A percentile compares a stretch with the other conserved stretches of the same genome.
These are phyloP conservation scores for Pichia eremophila DNA, from an alignment of 805 yeast species.

Conservation along the genomic window DNA sequence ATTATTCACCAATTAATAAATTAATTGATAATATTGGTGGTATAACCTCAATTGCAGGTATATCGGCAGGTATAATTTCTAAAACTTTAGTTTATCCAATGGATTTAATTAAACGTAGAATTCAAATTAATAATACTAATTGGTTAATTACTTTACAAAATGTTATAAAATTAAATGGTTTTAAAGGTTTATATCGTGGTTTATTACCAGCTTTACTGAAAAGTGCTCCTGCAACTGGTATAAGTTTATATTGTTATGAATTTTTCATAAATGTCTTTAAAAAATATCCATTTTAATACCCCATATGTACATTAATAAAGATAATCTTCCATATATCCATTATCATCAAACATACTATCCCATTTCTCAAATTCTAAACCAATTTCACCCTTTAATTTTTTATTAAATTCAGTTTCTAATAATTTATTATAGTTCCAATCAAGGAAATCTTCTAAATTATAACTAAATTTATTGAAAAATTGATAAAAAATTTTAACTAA, in stretches of 20 bases:
- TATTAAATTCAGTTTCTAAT: slow-evolving; percentile 51
- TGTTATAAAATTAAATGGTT: slow-evolving; percentile 49
- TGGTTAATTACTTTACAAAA: slow-evolving; percentile 21
- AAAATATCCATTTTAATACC: too few species aligned
- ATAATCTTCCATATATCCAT: slow-evolving; percentile 15
- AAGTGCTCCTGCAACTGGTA: slow-evolving; percentile 63
- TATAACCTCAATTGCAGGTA: slow-evolving; percentile 50
- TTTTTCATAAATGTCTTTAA: slow-evolving; percentile 12
- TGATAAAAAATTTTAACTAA: slow-evolving; percentile 81
- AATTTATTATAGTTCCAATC: slow-evolving; percentile 78
- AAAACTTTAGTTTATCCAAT: slow-evolving; percentile 76
- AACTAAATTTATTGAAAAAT: slow-evolving; percentile 79
- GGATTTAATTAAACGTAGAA: slow-evolving; percentile 70
- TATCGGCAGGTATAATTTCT: slow-evolving; percentile 66
- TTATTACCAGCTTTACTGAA: slow-evolving; percentile 60
- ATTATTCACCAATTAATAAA: background rate
- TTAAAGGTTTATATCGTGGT: slow-evolving; percentile 66
- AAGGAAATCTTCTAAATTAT: slow-evolving; percentile 87
- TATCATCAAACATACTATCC: slow-evolving; percentile 30
- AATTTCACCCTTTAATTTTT: slow-evolving; percentile 61
- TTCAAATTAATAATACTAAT: slow-evolving; percentile 44
- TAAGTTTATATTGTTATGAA: slow-evolving; percentile 28
- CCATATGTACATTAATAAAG: background rate
- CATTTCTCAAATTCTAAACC: slow-evolving; percentile 67
- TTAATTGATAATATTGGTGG: slow-evolving; percentile 25